Conservation (phyloP, 2,329 filamentous ascomycete species). For the Rhinocladiella mackenziei region DNA sequence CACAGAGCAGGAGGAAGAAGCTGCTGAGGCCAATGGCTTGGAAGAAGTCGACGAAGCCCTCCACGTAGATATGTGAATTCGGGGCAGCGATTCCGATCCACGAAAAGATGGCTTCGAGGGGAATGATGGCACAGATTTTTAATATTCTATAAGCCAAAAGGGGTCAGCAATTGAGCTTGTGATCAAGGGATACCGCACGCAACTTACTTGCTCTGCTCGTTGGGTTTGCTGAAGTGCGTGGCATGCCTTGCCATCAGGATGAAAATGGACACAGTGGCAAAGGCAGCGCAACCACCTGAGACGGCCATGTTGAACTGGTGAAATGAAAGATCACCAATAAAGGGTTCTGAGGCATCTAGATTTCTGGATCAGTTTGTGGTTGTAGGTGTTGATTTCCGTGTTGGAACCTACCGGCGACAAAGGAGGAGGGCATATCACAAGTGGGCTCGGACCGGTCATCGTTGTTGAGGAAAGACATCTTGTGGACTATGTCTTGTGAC, state of each 20-base stretch:
- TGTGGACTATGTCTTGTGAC: too few relatives aligned
- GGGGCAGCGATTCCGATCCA: constrained; percentile 41
- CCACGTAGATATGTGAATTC: constrained; percentile 39
- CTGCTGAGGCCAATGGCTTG: constrained; percentile 42
- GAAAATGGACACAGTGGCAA: constrained; percentile 34
- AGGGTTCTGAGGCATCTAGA: too few relatives aligned
- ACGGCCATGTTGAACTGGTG: constrained; percentile 38
- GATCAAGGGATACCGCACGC: background rate
- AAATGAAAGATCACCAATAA: constrained; percentile 32
- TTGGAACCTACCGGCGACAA: background rate
- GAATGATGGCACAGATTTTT: constrained; percentile 42
- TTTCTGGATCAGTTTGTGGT: too few relatives aligned
- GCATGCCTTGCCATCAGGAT: constrained; percentile 37
- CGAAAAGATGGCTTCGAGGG: constrained; percentile 40
- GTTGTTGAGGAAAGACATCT: background rate
- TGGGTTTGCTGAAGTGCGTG: constrained; percentile 41
- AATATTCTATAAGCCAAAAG: constrained; percentile 36
- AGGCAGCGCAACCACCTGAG: constrained; percentile 36
- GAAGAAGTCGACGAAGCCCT: constrained; percentile 39
- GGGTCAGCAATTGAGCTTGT: background rate
- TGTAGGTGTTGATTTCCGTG: too few relatives aligned
- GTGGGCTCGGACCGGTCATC: background rate
- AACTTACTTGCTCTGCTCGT: constrained; percentile 40
- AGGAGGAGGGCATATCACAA: background rate
- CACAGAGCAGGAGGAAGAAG: constrained; percentile 46